These are phyloP conservation scores for Eragrostis curvula DNA, from an alignment of 176 grass and related monocot species.

Conservation along the genomic window DNA sequence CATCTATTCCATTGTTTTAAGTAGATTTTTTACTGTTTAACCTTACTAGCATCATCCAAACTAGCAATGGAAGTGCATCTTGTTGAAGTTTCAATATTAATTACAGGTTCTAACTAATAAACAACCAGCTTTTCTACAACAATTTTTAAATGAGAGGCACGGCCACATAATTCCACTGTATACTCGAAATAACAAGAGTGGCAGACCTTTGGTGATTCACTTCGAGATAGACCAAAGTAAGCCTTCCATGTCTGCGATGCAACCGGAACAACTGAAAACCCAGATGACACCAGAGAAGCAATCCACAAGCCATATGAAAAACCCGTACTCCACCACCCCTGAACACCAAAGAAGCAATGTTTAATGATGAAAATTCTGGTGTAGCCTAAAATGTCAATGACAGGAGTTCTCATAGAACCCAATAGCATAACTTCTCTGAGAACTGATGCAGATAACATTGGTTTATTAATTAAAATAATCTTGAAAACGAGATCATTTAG, in stretches of 20 bases:
- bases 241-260: conserved; percentile 80
- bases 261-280: conserved; percentile 81
- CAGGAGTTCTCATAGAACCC: not conserved
- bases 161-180: not conserved
- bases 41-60: conserved; percentile 25
- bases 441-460: not conserved
- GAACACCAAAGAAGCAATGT: conserved; percentile 26
- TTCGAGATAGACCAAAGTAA: conserved; percentile 67
- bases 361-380: not conserved
- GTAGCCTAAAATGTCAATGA: not conserved
- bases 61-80: not conserved
- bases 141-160: conserved; percentile 20
- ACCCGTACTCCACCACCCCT: conserved; percentile 91
- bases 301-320: conserved; percentile 99
- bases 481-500: not conserved
- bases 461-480: not conserved
- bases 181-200: not conserved
- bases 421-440: not conserved
- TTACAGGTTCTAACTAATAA: no score
- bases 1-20: not conserved
- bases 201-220: conserved; percentile 67
- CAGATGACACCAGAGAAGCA: conserved; percentile 85
- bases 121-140: no score
- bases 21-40: conserved; percentile 9
- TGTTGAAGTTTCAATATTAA: no score